Conservation (phyloP, 371 early-diverging fungal genomes). For the Saksenaea vasiformis region DNA sequence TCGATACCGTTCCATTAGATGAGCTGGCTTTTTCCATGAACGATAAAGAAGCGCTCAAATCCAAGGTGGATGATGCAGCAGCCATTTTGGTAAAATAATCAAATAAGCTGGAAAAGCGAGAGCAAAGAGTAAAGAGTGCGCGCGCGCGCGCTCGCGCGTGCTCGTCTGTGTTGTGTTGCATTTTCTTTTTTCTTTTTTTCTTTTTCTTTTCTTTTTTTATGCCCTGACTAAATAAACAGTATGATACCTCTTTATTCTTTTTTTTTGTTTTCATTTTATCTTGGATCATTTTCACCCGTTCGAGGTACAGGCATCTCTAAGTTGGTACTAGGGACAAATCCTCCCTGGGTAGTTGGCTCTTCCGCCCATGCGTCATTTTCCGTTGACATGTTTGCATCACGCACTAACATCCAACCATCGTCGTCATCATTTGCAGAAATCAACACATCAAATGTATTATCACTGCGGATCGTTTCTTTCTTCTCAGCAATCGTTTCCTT, state of each 20-base stretch:
- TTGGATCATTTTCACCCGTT: neutral
- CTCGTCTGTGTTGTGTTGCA: too few species aligned
- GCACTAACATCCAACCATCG: conserved; percentile 34
- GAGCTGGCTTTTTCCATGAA: conserved; percentile 28
- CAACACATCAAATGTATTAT: conserved; percentile 29
- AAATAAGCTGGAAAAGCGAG: neutral
- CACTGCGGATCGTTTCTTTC: neutral
- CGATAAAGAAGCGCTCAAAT: conserved; percentile 18
- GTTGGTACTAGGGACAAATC: neutral
- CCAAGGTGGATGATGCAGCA: conserved; percentile 15
- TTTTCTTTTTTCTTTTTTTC: too few species aligned
- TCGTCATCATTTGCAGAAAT: conserved; percentile 20
- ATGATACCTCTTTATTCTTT: too few species aligned
- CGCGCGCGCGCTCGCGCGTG: too few species aligned
- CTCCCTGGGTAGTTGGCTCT: neutral
- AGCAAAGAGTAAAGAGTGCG: too few species aligned
- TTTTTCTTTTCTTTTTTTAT: neutral
- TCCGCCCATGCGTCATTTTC: conserved; percentile 10
- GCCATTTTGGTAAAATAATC: neutral
- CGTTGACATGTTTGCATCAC: neutral
- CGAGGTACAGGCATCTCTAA: neutral
- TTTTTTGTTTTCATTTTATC: neutral
- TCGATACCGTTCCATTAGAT: conserved; percentile 33
- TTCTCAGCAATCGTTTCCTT: neutral
- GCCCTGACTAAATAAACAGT: too few species aligned